Evolutionary conservation across 2,329 filamentous ascomycete species (phyloP), one percentile per base, ranked within the genome.

Genomic region (Boeremia lycopersici): DNA sequence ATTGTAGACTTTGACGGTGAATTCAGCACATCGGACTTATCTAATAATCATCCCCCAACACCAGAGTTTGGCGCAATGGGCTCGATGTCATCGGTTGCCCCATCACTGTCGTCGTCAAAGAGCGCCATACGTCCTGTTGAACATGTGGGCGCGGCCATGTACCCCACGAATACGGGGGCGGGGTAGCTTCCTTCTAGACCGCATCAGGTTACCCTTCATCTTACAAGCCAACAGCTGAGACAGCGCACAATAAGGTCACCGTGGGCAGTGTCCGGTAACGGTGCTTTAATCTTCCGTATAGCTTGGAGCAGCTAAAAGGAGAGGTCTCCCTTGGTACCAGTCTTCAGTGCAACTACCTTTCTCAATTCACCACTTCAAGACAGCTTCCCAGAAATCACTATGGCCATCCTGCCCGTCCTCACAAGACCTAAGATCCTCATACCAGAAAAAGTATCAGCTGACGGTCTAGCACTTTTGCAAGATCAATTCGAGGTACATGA

Each of bases 401-500:
- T 75, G 74, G 53, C 72, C 26, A 69, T 74, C 30, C 49, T 67
- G 26, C 57, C 63, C 15, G 58, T 68, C 25, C 60, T 62, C 28
- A 53, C 65, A 17, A 74, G 71, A 35, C 76, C 79, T 1, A 84
- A 81, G 68, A 79, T 93, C 58, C 83, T 95, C 26, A 89, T 93
- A 35, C 87, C 90, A 1, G 90, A 93, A 70, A 92, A 91, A 72
- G 83, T 93, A 39, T 93, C 89, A 1, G 79, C 86, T n/a, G 90
- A 93, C 72, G 90, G 90, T 10, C 80, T 93, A 15, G 84, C 86
- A 15, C 77, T 93, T 17, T 81, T 93, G 33, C 81, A 83, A 30
- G 81, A 82, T 17, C 81, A 84, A 33, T 86, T 89, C 65, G 84
- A 90, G 19, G 88, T 93, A 30, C 85, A 93, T 68, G 85, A 86